phyloP scores from a whole-genome alignment of 305 asterid genomes.

The Fraxinus albicans region DNA sequence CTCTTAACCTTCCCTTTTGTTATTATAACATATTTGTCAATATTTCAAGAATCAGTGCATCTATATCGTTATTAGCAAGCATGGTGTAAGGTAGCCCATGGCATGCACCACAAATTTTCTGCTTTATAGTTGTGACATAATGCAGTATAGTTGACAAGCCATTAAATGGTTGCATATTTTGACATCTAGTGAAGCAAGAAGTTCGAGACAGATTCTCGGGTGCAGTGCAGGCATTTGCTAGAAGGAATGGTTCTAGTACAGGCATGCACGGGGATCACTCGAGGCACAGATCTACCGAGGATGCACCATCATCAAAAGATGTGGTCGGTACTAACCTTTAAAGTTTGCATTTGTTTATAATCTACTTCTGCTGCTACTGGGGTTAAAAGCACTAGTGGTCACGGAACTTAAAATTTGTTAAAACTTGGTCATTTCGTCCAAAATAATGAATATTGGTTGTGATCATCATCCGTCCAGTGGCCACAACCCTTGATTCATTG shows the following conservation, averaged over 20 bases:
- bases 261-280: conserved; percentile 62
- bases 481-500: background rate
- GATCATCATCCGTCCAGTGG: background rate
- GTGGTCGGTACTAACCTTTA: conserved; percentile 46
- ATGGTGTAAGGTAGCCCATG: background rate
- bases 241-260: conserved; percentile 56
- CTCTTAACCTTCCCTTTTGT: background rate
- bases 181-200: conserved; percentile 58
- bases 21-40: background rate
- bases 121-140: background rate
- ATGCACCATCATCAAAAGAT: conserved; percentile 67
- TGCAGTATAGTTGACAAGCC: background rate
- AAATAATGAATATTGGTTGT: background rate
- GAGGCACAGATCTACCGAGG: conserved; percentile 60
- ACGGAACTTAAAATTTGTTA: background rate
- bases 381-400: background rate
- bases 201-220: conserved; percentile 63
- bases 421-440: background rate
- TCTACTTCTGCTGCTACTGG: background rate
- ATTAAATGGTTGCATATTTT: background rate
- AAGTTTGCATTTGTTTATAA: background rate
- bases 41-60: background rate
- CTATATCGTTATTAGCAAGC: background rate
- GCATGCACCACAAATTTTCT: background rate
- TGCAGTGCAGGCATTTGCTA: conserved; percentile 60